Percentiles rank a stretch among this genome's conserved stretches.
phyloP scores from a whole-genome alignment of 202 grass and related monocot species.

The Panicum hallii region DNA sequence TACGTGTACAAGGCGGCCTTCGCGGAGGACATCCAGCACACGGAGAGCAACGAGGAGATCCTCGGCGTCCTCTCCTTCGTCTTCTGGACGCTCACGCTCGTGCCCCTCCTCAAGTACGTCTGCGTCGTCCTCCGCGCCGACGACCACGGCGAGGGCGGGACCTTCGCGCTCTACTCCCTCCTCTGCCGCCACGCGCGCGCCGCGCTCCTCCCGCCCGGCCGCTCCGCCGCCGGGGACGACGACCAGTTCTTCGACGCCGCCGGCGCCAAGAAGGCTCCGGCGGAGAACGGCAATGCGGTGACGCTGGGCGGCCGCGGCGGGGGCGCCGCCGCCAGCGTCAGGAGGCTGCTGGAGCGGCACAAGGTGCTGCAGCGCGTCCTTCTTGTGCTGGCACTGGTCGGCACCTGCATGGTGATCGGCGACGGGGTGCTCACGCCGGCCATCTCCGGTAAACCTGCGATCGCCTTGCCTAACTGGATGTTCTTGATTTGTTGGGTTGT shows the following conservation, averaged over 20 bases:
- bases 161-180: conserved; percentile 97
- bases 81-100: conserved; percentile 98
- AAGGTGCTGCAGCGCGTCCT: conserved; percentile 78
- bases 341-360: conserved; percentile 69
- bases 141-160: conserved; percentile 97
- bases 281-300: conserved; percentile 43
- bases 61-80: conserved; percentile 96
- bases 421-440: conserved; percentile 96
- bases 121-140: conserved; percentile 96
- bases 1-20: conserved; percentile 98
- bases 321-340: conserved; percentile 50
- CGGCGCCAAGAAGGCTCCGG: conserved; percentile 45
- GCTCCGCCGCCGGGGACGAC: conserved; percentile 64
- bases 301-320: conserved; percentile 20
- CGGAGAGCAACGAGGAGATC: conserved; percentile 98
- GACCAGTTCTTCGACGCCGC: conserved; percentile 42
- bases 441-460: conserved; percentile 63
- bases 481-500: conserved; percentile 30
- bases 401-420: conserved; percentile 96
- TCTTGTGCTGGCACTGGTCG: conserved; percentile 79
- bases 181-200: conserved; percentile 93
- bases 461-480: background rate
- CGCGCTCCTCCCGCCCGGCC: conserved; percentile 69
- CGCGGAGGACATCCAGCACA: conserved; percentile 98
- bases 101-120: conserved; percentile 97